Conservation (phyloP, 2,329 filamentous ascomycete genomes). For the Lithohypha guttulata region DNA sequence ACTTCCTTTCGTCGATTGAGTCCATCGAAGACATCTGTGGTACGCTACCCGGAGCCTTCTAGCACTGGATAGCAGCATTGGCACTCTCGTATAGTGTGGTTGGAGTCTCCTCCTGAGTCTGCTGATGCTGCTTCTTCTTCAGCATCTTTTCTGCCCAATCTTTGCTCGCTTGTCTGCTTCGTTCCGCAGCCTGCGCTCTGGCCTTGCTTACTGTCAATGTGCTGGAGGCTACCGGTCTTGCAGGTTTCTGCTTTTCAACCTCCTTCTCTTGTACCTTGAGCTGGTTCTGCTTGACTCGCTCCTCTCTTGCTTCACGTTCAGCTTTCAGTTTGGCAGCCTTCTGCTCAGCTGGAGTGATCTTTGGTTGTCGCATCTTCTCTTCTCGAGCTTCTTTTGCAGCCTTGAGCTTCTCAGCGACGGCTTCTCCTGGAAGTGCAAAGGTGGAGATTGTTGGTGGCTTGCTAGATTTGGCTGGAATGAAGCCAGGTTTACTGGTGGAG, state of each 20-base stretch:
- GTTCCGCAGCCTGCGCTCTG: constrained; percentile 27
- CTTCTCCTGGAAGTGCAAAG: constrained; percentile 44
- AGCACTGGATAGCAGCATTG: too few relatives aligned
- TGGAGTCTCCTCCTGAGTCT: too few relatives aligned
- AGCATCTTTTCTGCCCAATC: constrained; percentile 29
- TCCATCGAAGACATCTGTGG: too few relatives aligned
- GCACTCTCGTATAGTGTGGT: too few relatives aligned
- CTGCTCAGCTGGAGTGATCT: constrained; percentile 3
- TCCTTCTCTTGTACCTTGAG: constrained; percentile 26
- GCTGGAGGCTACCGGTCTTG: constrained; percentile 12
- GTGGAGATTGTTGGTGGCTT: constrained; percentile 40
- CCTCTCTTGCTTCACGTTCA: constrained; percentile 36
- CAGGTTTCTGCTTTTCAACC: neutral
- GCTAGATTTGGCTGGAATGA: constrained; percentile 42
- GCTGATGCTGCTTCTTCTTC: constrained; percentile 18
- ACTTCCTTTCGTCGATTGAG: too few relatives aligned
- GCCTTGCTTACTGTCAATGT: constrained; percentile 26
- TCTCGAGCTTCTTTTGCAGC: constrained; percentile 32
- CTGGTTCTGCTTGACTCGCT: constrained; percentile 26
- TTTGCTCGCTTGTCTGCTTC: constrained; percentile 26
- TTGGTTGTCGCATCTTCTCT: constrained; percentile 9
- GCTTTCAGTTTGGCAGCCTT: constrained; percentile 7
- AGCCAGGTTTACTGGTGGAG: constrained; percentile 35
- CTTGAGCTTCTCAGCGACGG: constrained; percentile 42
- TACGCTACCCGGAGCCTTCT: too few relatives aligned